Percentiles rank a stretch among this genome's conserved stretches.
Evolutionary conservation across 2,329 filamentous ascomycete genomes (phyloP).

Genomic region (Cladosporium sp.): DNA sequence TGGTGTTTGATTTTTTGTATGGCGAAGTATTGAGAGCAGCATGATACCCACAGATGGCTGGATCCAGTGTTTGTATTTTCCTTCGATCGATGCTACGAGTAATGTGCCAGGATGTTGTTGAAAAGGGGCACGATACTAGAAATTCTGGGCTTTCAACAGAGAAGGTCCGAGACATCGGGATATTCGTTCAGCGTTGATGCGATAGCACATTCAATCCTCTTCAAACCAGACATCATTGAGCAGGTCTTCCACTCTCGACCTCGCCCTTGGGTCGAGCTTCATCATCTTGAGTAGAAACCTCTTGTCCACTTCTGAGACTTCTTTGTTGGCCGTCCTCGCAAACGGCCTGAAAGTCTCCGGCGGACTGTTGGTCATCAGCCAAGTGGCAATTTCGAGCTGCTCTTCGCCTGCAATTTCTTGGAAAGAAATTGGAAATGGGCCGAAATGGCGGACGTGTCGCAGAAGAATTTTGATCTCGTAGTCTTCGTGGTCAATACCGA

Average conservation of each 20-base stretch:
- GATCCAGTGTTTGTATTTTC: no score
- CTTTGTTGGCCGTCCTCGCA: constrained; percentile 17
- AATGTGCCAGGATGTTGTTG: no score
- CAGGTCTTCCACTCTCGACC: constrained; percentile 34
- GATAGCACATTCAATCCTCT: no score
- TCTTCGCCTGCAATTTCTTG: constrained; percentile 21
- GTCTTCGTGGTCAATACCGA: constrained; percentile 16
- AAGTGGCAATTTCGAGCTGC: not conserved
- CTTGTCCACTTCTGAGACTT: constrained; percentile 29
- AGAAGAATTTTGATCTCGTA: constrained; percentile 22
- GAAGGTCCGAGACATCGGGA: no score
- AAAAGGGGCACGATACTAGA: no score
- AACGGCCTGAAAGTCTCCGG: constrained; percentile 18
- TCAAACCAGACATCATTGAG: constrained; percentile 35
- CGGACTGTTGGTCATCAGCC: constrained; percentile 10
- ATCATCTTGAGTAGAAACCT: constrained; percentile 38
- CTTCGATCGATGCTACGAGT: no score
- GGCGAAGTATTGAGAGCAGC: no score
- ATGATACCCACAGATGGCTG: no score
- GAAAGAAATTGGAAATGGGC: constrained; percentile 22
- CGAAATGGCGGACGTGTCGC: constrained; percentile 23
- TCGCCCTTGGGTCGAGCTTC: constrained; percentile 39
- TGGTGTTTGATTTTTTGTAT: no score
- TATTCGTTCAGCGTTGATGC: no score
- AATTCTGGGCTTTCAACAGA: no score